Conservation (phyloP, 768 basidiomycete genomes). For the Rhodotorula taiwanensis region DNA sequence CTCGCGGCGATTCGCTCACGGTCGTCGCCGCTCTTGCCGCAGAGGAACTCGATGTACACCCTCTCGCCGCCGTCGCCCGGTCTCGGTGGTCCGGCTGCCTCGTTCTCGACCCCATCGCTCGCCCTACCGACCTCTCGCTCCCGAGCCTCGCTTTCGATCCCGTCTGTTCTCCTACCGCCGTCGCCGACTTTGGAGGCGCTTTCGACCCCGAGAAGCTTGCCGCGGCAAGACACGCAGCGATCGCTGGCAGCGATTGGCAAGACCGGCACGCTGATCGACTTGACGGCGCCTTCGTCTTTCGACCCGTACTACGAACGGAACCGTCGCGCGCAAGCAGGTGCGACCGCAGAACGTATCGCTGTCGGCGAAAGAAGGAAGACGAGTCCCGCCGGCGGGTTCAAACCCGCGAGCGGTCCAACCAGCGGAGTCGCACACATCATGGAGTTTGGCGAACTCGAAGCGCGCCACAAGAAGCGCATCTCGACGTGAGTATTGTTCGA, state of each 20-base stretch:
- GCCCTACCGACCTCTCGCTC: slow-evolving; percentile 13
- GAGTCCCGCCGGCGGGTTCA: neutral
- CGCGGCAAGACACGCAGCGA: neutral
- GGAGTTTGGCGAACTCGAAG: slow-evolving; percentile 30
- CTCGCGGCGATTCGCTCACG: slow-evolving; percentile 9
- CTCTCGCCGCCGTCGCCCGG: neutral
- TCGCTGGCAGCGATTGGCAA: neutral
- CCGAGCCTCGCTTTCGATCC: slow-evolving; percentile 14
- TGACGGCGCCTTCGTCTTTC: slow-evolving; percentile 13
- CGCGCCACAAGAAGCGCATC: slow-evolving; percentile 24
- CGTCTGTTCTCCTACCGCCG: slow-evolving; percentile 8
- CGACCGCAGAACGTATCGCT: slow-evolving; percentile 1
- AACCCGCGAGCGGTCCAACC: neutral
- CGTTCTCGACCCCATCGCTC: neutral
- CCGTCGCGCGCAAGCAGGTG: neutral
- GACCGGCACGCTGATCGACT: slow-evolving; percentile 18
- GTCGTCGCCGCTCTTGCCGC: neutral
- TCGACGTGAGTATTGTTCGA: slow-evolving; percentile 14
- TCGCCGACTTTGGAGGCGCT: neutral
- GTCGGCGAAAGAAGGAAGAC: slow-evolving; percentile 15
- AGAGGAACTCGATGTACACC: slow-evolving; percentile 6
- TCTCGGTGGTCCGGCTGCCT: no score
- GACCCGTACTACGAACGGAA: slow-evolving; percentile 14
- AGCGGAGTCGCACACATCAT: slow-evolving; percentile 17
- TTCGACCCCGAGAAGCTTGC: neutral